phyloP scores from a whole-genome alignment of 2,329 filamentous ascomycete genomes.

The Phialocephala subalpina region DNA sequence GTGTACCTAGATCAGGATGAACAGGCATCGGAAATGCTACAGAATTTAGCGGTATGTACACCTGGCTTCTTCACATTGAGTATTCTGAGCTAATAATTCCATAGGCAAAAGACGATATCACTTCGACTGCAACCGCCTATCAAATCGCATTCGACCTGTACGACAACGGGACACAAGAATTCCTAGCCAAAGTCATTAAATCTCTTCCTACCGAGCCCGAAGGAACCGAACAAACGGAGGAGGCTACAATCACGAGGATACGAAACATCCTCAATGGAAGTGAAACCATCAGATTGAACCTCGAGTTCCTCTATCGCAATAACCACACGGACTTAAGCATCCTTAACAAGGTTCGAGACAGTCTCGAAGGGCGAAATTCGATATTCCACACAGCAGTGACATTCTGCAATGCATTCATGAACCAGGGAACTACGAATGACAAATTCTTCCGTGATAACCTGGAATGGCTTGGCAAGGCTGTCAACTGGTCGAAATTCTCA shows the following conservation, averaged over 20 bases:
- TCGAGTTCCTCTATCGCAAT: constrained; percentile 96
- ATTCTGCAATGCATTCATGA: constrained; percentile 99
- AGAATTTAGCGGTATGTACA: constrained; percentile 69
- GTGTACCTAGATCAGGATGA: constrained; percentile 94
- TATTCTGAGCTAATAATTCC: not conserved
- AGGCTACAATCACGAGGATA: constrained; percentile 68
- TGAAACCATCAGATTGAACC: constrained; percentile 91
- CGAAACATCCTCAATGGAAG: constrained; percentile 81
- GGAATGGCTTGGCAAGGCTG: constrained; percentile 97
- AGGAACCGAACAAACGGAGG: constrained; percentile 56
- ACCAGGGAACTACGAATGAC: constrained; percentile 96
- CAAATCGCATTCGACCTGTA: constrained; percentile 98
- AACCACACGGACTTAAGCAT: constrained; percentile 93
- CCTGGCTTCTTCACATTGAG: not conserved
- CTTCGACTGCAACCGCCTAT: constrained; percentile 86
- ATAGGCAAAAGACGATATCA: constrained; percentile 72
- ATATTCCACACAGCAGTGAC: constrained; percentile 99
- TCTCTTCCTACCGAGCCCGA: constrained; percentile 69
- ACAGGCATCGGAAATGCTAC: constrained; percentile 87
- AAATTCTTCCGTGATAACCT: constrained; percentile 98
- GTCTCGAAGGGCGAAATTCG: constrained; percentile 92
- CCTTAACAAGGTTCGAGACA: constrained; percentile 95
- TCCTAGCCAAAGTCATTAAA: constrained; percentile 87
- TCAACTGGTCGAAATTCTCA: constrained; percentile 99
- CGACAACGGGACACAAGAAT: constrained; percentile 98